Conservation (phyloP, 331 rosid genomes). For the Malus hybrid region DNA sequence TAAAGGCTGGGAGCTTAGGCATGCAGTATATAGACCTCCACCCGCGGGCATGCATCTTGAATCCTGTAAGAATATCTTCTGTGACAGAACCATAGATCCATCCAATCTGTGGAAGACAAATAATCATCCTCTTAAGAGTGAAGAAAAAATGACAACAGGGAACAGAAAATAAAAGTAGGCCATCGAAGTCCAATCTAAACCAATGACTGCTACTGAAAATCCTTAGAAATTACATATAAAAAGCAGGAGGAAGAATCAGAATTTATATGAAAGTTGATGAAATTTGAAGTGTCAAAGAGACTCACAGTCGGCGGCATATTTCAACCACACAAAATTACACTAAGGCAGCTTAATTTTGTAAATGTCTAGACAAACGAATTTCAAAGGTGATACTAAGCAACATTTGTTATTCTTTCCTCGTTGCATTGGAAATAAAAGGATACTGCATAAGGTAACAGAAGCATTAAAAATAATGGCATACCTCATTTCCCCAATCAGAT, state of each 20-base stretch:
- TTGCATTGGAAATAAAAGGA: not conserved
- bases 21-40: slow-evolving; percentile 97
- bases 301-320: not conserved
- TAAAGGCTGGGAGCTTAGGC: slow-evolving; percentile 85
- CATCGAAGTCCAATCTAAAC: not conserved
- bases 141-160: not conserved
- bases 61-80: slow-evolving; percentile 99
- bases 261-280: not conserved
- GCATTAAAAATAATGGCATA: slow-evolving; percentile 17
- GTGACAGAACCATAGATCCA: slow-evolving; percentile 99
- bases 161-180: not conserved
- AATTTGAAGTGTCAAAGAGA: not conserved
- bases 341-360: not conserved
- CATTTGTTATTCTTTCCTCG: not conserved
- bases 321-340: not conserved
- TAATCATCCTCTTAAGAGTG: not conserved
- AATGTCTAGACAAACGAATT: not conserved
- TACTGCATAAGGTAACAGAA: not conserved
- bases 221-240: not conserved
- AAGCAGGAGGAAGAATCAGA: not conserved
- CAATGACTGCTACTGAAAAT: not conserved
- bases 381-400: not conserved
- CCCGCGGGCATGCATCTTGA: slow-evolving; percentile 98
- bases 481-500: slow-evolving; percentile 95
- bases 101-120: slow-evolving; percentile 62